Conservation (phyloP, 1,284 basidiomycete species). For the Hemileia vastatrix region DNA sequence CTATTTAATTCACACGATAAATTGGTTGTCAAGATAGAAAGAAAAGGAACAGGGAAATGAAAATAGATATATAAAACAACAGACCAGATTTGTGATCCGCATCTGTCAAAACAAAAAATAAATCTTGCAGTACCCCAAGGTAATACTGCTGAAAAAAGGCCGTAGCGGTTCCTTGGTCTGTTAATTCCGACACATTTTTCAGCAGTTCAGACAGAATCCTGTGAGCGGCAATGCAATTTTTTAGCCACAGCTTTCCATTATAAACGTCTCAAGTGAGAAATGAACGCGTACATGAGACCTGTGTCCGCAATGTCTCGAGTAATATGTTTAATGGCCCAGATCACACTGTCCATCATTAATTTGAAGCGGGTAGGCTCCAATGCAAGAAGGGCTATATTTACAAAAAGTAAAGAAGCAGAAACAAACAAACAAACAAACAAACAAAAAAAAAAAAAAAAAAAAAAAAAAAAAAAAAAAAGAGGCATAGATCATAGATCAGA, state of each 20-base stretch:
- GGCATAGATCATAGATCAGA: background rate
- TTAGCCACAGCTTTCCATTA: background rate
- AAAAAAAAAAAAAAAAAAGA: background rate
- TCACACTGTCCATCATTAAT: slow-evolving; percentile 93
- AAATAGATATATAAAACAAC: too few species aligned
- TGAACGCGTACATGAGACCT: slow-evolving; percentile 58
- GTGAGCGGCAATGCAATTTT: background rate
- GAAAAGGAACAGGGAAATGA: too few species aligned
- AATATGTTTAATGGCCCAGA: slow-evolving; percentile 99
- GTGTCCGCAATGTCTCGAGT: slow-evolving; percentile 98
- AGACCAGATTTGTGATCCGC: slow-evolving; percentile 88
- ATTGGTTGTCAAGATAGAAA: too few species aligned
- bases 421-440: background rate
- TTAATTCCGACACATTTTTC: slow-evolving; percentile 76
- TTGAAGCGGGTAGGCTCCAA: slow-evolving; percentile 91
- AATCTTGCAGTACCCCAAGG: slow-evolving; percentile 85
- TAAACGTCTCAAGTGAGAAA: too few species aligned
- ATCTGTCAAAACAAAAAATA: slow-evolving; percentile 95
- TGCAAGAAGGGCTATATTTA: slow-evolving; percentile 61
- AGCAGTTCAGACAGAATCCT: slow-evolving; percentile 81
- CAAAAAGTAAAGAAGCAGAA: background rate
- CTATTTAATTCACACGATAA: background rate
- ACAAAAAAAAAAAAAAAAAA: background rate
- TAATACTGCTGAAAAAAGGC: slow-evolving; percentile 87
- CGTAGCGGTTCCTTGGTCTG: slow-evolving; percentile 66